phyloP scores from a whole-genome alignment of 208 protist species.

The Trypanosoma boissoni region DNA sequence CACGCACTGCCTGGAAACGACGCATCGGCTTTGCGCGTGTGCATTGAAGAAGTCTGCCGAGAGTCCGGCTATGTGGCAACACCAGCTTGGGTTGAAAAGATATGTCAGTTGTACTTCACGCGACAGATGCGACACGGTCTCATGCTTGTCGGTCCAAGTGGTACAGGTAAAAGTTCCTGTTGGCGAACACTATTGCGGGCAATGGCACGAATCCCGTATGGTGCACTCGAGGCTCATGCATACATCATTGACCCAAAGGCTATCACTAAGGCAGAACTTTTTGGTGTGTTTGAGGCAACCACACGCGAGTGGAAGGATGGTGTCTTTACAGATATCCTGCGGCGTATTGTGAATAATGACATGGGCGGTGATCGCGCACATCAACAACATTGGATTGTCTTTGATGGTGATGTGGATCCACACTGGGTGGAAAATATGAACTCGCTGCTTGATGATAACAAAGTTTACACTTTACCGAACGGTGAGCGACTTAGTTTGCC shows the following conservation, averaged over 20 bases:
- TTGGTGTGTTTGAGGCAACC: constrained; percentile 97
- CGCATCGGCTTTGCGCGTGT: constrained; percentile 51
- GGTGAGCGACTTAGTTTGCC: constrained; percentile 98
- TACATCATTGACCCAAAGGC: constrained; percentile 99
- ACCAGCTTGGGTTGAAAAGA: constrained; percentile 95
- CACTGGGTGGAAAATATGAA: constrained; percentile 99
- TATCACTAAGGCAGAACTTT: constrained; percentile 97
- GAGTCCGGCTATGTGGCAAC: constrained; percentile 55
- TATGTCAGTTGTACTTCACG: constrained; percentile 97
- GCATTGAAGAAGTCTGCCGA: constrained; percentile 82
- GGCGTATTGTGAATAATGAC: constrained; percentile 95
- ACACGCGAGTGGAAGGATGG: constrained; percentile 99
- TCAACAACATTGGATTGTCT: constrained; percentile 97
- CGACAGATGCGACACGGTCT: constrained; percentile 97
- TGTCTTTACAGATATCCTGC: constrained; percentile 97
- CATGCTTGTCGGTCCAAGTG: constrained; percentile 99
- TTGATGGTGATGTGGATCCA: constrained; percentile 99
- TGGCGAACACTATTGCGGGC: constrained; percentile 95
- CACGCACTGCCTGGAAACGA: constrained; percentile 38
- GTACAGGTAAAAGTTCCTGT: constrained; percentile 96
- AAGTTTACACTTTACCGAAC: constrained; percentile 99
- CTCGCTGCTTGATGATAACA: constrained; percentile 99
- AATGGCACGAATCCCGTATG: constrained; percentile 60
- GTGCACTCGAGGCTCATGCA: constrained; percentile 59
- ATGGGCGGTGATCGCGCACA: constrained; percentile 24